A percentile compares a stretch with the other conserved stretches of the same genome.
Conservation (phyloP, 192 early-diverging fungal genomes). For the Podila minutissima region DNA sequence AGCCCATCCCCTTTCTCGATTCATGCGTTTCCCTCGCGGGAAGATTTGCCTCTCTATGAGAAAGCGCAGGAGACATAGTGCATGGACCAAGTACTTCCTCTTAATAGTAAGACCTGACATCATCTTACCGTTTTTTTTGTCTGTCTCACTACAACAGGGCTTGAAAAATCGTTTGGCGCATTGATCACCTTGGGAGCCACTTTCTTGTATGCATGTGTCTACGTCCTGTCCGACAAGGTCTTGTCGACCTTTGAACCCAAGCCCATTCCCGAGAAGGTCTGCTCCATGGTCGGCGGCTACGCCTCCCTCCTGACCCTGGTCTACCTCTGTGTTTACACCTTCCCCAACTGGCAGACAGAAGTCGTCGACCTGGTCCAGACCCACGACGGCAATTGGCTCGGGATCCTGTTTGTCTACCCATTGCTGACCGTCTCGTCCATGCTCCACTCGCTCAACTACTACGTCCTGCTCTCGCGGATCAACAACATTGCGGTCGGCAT, state of each 20-base stretch:
- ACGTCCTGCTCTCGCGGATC: constrained; percentile 60
- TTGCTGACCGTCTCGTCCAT: constrained; percentile 56
- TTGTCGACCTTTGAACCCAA: constrained; percentile 51
- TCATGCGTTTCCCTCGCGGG: background rate
- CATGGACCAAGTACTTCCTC: no score
- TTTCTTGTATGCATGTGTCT: constrained; percentile 67
- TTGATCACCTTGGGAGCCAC: constrained; percentile 62
- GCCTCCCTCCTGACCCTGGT: constrained; percentile 52
- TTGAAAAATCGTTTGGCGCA: constrained; percentile 57
- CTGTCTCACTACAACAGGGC: constrained; percentile 4
- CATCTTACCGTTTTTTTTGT: background rate
- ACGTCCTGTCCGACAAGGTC: constrained; percentile 64
- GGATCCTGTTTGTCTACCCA: constrained; percentile 53
- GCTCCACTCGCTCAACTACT: constrained; percentile 64
- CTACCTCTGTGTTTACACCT: constrained; percentile 60
- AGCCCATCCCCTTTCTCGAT: background rate
- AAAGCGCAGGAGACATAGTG: background rate
- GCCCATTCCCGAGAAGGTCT: constrained; percentile 61
- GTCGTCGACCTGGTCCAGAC: constrained; percentile 20
- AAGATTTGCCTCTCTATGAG: background rate
- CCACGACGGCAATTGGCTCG: constrained; percentile 9
- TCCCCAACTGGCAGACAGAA: constrained; percentile 59
- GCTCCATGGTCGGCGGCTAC: constrained; percentile 60
- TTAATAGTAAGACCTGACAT: background rate
- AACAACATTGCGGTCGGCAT: constrained; percentile 68